Conservation (phyloP, 768 basidiomycete species). For the Chalciporus chontae region DNA sequence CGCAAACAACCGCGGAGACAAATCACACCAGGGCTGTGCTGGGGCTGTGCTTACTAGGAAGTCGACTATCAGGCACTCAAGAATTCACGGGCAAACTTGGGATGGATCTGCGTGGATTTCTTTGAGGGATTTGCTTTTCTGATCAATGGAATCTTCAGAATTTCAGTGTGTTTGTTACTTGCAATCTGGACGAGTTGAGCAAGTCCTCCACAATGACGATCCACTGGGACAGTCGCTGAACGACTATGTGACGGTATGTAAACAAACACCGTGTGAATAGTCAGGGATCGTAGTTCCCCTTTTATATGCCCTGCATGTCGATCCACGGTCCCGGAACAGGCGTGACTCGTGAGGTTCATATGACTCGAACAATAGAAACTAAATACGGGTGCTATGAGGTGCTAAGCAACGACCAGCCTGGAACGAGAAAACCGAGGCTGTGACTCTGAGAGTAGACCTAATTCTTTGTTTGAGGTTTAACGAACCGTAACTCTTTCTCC, state of each 20-base stretch:
- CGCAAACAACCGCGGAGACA: conserved; percentile 10
- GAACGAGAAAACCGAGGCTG: neutral
- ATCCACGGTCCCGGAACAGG: neutral
- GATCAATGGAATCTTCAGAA: neutral
- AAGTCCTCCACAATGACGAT: neutral
- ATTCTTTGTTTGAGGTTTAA: neutral
- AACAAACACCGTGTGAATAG: conserved; percentile 2
- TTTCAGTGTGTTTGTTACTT: neutral
- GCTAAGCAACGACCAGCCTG: neutral
- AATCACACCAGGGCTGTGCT: neutral
- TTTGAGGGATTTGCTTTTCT: no score
- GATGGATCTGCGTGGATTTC: neutral
- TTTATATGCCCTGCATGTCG: conserved; percentile 8
- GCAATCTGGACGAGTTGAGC: neutral
- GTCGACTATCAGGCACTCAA: neutral
- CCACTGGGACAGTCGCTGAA: neutral
- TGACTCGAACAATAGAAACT: conserved; percentile 19
- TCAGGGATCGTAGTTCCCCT: neutral
- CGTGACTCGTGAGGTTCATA: no score
- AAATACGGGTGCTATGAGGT: neutral
- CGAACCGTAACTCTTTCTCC: conserved; percentile 75
- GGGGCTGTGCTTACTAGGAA: neutral
- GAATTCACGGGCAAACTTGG: neutral
- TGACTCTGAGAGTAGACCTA: conserved; percentile 4
- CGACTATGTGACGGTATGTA: conserved; percentile 5